Percentiles rank a stretch among this genome's conserved stretches.
Conservation (phyloP, 163 green algal genomes). For the Scenedesmus sp. region DNA sequence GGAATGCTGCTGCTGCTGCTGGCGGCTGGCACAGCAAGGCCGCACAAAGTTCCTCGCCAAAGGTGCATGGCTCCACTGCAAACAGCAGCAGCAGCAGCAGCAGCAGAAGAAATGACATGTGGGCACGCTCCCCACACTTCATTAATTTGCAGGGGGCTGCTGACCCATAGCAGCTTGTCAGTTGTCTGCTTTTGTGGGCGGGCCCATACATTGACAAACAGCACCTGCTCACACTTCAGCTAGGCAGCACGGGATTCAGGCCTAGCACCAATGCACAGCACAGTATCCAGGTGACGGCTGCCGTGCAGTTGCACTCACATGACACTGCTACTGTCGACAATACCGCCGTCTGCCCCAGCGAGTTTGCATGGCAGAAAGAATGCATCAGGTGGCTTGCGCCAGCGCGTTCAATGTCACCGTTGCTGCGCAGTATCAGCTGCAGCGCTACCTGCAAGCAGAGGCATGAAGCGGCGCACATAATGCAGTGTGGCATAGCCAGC, state of each 20-base stretch:
- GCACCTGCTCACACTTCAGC: not conserved
- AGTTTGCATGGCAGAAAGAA: conserved; percentile 78
- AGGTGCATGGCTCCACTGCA: conserved; percentile 51
- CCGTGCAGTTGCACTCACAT: not conserved
- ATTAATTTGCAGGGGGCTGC: no score
- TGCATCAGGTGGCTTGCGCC: conserved; percentile 75
- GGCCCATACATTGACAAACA: not conserved
- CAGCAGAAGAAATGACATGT: not conserved
- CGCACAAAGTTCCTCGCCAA: conserved; percentile 66
- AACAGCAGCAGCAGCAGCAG: conserved; percentile 4
- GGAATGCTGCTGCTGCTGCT: conserved; percentile 24
- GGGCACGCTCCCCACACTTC: no score
- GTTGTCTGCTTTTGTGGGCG: no score
- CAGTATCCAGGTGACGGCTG: not conserved
- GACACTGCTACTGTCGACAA: conserved; percentile 65
- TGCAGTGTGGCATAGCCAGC: not conserved
- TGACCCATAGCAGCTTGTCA: no score
- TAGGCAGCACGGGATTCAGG: not conserved
- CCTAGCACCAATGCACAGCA: not conserved
- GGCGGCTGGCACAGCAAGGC: conserved; percentile 53
- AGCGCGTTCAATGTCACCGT: conserved; percentile 62
- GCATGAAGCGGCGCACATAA: not conserved
- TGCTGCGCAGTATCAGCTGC: conserved; percentile 60
- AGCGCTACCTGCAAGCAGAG: conserved; percentile 56
- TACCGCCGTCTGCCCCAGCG: conserved; percentile 75